Evolutionary conservation across 495 filamentous ascomycete genomes (phyloP).

Genomic region (Chaetomium tenue): DNA sequence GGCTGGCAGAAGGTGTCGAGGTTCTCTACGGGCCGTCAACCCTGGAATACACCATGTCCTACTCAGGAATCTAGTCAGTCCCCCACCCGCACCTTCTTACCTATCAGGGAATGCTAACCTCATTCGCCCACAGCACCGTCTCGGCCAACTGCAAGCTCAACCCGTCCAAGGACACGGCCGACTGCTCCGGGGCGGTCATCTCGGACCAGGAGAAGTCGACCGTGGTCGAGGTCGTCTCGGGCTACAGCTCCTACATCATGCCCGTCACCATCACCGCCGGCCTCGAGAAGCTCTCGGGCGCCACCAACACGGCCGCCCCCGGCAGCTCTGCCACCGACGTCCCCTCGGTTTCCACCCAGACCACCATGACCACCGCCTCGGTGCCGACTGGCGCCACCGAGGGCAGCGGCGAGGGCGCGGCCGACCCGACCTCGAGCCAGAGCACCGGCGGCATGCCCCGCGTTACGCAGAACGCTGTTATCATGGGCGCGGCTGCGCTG

Average conservation of each 20-base stretch:
- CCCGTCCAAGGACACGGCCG: neutral
- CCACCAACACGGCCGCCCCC: neutral
- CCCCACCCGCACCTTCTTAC: neutral
- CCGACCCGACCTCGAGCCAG: conserved; percentile 20
- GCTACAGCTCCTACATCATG: conserved; percentile 10
- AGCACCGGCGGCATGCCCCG: conserved; percentile 37
- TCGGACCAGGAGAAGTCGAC: neutral
- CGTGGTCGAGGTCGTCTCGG: neutral
- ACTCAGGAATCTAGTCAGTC: conserved; percentile 1
- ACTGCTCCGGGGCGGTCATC: neutral
- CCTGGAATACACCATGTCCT: conserved; percentile 26
- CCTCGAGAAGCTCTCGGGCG: conserved; percentile 19
- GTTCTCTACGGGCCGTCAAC: conserved; percentile 36
- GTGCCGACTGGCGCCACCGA: conserved; percentile 26
- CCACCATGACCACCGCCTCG: neutral
- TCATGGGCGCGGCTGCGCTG: conserved; percentile 33
- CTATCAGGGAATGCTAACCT: conserved; percentile 10
- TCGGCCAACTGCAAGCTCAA: conserved; percentile 7
- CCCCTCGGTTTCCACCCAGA: neutral
- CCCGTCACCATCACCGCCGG: conserved; percentile 39
- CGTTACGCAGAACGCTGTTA: conserved; percentile 36
- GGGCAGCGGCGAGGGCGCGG: conserved; percentile 19
- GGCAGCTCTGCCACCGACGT: conserved; percentile 7
- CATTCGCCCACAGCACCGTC: neutral
- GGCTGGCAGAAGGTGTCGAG: conserved; percentile 30